Evolutionary conservation across 2,329 filamentous ascomycete genomes (phyloP).

Genomic region (Allantophomopsis cytisporea): DNA sequence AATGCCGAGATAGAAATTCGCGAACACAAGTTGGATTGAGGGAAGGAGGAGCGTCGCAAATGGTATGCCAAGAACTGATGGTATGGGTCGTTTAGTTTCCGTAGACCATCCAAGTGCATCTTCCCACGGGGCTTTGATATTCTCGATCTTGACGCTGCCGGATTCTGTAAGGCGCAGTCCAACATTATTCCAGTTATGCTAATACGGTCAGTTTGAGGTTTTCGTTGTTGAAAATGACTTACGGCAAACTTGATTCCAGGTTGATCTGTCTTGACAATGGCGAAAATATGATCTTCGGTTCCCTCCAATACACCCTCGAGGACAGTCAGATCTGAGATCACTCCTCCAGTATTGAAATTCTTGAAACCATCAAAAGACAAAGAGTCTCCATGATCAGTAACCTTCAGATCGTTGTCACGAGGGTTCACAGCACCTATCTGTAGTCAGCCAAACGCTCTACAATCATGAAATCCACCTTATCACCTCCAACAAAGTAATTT

Average conservation of each 20-base stretch:
- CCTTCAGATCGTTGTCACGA: slow-evolving; percentile 45
- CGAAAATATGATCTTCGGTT: slow-evolving; percentile 48
- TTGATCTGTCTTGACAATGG: slow-evolving; percentile 42
- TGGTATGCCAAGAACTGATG: slow-evolving; percentile 33
- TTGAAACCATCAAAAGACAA: slow-evolving; percentile 49
- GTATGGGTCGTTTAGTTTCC: slow-evolving; percentile 32
- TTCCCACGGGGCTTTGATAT: slow-evolving; percentile 40
- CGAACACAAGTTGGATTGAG: slow-evolving; percentile 51
- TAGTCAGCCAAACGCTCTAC: not conserved
- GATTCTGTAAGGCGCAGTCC: slow-evolving; percentile 51
- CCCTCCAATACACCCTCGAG: slow-evolving; percentile 47
- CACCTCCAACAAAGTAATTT: slow-evolving; percentile 51
- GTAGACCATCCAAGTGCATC: slow-evolving; percentile 49
- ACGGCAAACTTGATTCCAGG: slow-evolving; percentile 37
- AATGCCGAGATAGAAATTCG: slow-evolving; percentile 53
- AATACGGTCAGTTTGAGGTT: not conserved
- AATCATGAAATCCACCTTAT: too few relatives aligned
- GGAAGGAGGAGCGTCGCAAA: slow-evolving; percentile 45
- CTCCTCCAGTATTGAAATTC: slow-evolving; percentile 54
- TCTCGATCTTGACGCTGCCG: slow-evolving; percentile 44
- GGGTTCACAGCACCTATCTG: slow-evolving; percentile 43
- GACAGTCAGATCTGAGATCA: slow-evolving; percentile 51
- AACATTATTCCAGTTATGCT: slow-evolving; percentile 51
- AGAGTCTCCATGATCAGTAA: slow-evolving; percentile 36
- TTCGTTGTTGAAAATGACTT: slow-evolving; percentile 1